Evolutionary conservation across 805 yeast genomes (phyloP).

Genomic region (Ogataea salicorniae): DNA sequence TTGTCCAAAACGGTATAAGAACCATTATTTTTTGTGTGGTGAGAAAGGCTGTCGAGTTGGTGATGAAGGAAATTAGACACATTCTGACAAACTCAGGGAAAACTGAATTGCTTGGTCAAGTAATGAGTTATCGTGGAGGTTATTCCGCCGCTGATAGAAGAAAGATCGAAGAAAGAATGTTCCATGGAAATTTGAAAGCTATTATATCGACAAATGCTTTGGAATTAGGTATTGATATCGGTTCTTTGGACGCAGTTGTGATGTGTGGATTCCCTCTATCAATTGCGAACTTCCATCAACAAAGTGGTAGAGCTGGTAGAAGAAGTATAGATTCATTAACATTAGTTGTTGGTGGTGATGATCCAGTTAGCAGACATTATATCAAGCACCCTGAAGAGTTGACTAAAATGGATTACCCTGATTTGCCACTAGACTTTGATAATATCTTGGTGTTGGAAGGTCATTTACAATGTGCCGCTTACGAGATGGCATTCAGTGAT

Average conservation of each 20-base stretch:
- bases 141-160: conserved; percentile 84
- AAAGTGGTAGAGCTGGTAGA: conserved; percentile 96
- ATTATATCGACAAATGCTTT: conserved; percentile 93
- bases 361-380: conserved; percentile 84
- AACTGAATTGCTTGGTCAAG: conserved; percentile 47
- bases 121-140: conserved; percentile 95
- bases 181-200: conserved; percentile 76
- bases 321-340: conserved; percentile 82
- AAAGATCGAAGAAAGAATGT: conserved; percentile 84
- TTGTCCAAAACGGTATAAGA: conserved; percentile 60
- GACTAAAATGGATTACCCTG: conserved; percentile 49
- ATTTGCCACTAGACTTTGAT: conserved; percentile 54
- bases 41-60: conserved; percentile 76
- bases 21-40: conserved; percentile 90
- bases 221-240: conserved; percentile 93
- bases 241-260: conserved; percentile 85
- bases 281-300: conserved; percentile 85
- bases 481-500: conserved; percentile 60
- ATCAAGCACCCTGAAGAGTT: conserved; percentile 62
- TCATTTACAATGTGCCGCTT: conserved; percentile 93
- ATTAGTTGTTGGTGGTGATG: conserved; percentile 72
- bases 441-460: conserved; percentile 63
- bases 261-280: conserved; percentile 92
- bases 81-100: conserved; percentile 41
- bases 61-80: conserved; percentile 79